Percentiles rank a stretch among this genome's conserved stretches.
phyloP scores from a whole-genome alignment of 805 yeast genomes.

The Zygosaccharomyces kombuchaensis region DNA sequence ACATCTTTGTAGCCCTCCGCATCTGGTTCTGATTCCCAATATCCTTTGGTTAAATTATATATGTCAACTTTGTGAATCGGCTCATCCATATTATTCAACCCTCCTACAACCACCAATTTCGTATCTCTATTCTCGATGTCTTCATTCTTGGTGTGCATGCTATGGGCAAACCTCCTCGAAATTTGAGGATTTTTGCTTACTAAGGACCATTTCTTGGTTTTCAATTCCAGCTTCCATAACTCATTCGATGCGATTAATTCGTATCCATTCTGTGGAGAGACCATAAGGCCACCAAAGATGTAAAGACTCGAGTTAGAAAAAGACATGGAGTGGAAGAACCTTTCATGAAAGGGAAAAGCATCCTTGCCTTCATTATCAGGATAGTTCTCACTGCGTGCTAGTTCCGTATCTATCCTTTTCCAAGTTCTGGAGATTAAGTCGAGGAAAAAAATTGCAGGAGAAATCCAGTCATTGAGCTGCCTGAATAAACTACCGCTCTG shows the following conservation, averaged over 20 bases:
- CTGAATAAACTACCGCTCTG: conserved; percentile 22
- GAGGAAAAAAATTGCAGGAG: conserved; percentile 60
- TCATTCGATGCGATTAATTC: conserved; percentile 53
- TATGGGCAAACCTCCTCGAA: conserved; percentile 49
- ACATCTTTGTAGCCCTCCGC: conserved; percentile 13
- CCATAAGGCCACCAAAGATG: conserved; percentile 60
- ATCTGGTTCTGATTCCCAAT: conserved; percentile 29
- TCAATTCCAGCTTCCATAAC: conserved; percentile 62
- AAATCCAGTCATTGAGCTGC: conserved; percentile 41
- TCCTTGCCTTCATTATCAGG: conserved; percentile 1
- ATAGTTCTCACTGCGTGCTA: neutral
- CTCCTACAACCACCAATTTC: conserved; percentile 34
- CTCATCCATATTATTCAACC: conserved; percentile 32
- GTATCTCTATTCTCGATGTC: conserved; percentile 30
- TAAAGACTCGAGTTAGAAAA: conserved; percentile 49
- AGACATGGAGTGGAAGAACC: conserved; percentile 59
- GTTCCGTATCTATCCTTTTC: conserved; percentile 40
- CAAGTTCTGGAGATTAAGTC: conserved; percentile 57
- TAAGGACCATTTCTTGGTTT: conserved; percentile 49
- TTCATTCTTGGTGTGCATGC: conserved; percentile 38
- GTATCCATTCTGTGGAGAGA: conserved; percentile 36
- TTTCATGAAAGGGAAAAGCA: conserved; percentile 18
- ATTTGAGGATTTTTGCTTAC: conserved; percentile 40
- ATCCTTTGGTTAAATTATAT: conserved; percentile 27
- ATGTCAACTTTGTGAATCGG: conserved; percentile 30